phyloP scores from a whole-genome alignment of 139 green algal genomes.

The Asterochloris sp. region DNA sequence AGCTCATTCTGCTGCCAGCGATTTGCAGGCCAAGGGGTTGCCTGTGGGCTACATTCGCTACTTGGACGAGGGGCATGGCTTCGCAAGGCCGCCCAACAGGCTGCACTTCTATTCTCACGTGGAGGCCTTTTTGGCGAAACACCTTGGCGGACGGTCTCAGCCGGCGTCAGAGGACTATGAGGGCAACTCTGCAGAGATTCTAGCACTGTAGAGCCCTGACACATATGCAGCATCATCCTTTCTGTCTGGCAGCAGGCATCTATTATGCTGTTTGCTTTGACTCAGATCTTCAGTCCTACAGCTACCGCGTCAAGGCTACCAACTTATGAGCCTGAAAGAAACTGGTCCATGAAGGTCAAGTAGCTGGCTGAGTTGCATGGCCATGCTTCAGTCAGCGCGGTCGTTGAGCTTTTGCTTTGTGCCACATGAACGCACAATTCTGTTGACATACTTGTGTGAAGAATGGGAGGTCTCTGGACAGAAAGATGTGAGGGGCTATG shows the following conservation, averaged over 20 bases:
- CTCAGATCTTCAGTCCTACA: too few relatives aligned
- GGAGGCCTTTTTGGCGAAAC: conserved; percentile 14
- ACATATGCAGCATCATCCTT: too few relatives aligned
- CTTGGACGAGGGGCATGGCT: conserved; percentile 19
- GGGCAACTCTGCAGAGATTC: background rate
- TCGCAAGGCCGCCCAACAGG: conserved; percentile 19
- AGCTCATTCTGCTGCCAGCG: background rate
- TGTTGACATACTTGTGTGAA: too few relatives aligned
- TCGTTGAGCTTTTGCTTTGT: too few relatives aligned
- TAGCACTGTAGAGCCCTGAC: background rate
- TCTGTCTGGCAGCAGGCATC: too few relatives aligned
- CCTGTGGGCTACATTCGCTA: conserved; percentile 13
- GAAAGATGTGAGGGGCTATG: background rate
- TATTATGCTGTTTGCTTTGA: too few relatives aligned
- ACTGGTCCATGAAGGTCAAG: too few relatives aligned
- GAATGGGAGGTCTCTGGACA: too few relatives aligned
- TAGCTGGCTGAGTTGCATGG: background rate
- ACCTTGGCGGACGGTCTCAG: conserved; percentile 9
- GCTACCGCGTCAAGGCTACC: too few relatives aligned
- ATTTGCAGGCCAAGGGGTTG: conserved; percentile 5
- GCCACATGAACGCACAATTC: too few relatives aligned
- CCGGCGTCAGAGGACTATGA: background rate
- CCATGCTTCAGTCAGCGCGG: too few relatives aligned
- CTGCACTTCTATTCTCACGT: conserved; percentile 13
- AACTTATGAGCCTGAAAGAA: too few relatives aligned